Evolutionary conservation across 192 early-diverging fungal species (phyloP).

Genomic region (Geranomyces variabilis): DNA sequence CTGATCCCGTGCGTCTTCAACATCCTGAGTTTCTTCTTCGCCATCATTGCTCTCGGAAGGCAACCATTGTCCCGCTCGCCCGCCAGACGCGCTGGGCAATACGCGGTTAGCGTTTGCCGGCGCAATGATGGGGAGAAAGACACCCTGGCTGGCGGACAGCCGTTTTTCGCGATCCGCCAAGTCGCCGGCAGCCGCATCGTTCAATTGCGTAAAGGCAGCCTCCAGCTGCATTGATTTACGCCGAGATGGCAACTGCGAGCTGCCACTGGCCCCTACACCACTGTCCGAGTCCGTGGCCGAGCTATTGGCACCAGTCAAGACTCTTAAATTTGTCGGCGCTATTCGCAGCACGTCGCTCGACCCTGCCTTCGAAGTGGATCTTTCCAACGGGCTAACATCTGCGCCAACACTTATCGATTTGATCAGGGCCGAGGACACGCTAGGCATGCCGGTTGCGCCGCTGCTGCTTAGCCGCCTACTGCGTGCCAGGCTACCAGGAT

Average conservation of each 20-base stretch:
- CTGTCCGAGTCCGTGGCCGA: too few relatives aligned
- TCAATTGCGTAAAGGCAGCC: not conserved
- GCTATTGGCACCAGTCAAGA: too few relatives aligned
- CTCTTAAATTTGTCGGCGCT: too few relatives aligned
- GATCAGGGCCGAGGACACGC: too few relatives aligned
- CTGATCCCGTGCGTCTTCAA: not conserved
- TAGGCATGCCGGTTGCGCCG: not conserved
- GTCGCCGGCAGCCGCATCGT: too few relatives aligned
- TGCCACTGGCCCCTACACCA: not conserved
- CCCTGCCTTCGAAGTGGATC: too few relatives aligned
- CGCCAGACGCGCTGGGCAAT: not conserved
- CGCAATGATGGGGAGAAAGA: slow-evolving; percentile 1
- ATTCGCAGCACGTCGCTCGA: too few relatives aligned
- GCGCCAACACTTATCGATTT: too few relatives aligned
- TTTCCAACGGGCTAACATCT: too few relatives aligned
- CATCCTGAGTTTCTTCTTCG: not conserved
- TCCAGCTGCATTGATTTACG: not conserved
- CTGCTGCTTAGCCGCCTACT: not conserved
- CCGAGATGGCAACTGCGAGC: not conserved
- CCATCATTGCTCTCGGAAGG: not conserved
- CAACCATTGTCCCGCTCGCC: not conserved
- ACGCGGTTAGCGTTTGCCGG: not conserved
- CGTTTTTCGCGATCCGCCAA: not conserved
- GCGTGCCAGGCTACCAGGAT: not conserved
- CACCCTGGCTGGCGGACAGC: not conserved